phyloP scores from a whole-genome alignment of 2,329 filamentous ascomycete species.

The Aspergillus unguis region DNA sequence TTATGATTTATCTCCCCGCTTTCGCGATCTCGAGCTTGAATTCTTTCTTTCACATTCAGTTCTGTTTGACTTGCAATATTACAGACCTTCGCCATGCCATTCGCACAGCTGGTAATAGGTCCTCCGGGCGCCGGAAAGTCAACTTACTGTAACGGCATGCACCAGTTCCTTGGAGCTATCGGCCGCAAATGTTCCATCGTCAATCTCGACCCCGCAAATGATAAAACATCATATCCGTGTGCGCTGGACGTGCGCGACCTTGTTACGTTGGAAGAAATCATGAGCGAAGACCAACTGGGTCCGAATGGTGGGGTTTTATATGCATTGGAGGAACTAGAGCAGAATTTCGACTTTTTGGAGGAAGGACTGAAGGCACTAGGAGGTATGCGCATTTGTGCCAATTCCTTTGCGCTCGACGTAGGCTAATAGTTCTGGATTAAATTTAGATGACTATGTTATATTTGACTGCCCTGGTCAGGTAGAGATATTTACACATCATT shows the following conservation, averaged over 20 bases:
- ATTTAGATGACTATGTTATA: slow-evolving; percentile 76
- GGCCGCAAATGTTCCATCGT: slow-evolving; percentile 91
- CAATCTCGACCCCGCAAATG: slow-evolving; percentile 96
- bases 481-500: slow-evolving; percentile 94
- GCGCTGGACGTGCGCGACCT: slow-evolving; percentile 87
- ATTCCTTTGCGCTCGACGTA: background rate
- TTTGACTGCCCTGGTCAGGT: slow-evolving; percentile 98
- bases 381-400: slow-evolving; percentile 40
- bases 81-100: slow-evolving; percentile 46
- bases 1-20: slow-evolving; percentile 22
- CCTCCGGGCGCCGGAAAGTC: slow-evolving; percentile 94
- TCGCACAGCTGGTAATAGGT: slow-evolving; percentile 82
- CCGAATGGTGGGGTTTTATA: slow-evolving; percentile 92
- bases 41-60: background rate
- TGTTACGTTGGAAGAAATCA: slow-evolving; percentile 89
- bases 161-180: slow-evolving; percentile 95
- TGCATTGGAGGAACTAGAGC: slow-evolving; percentile 89
- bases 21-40: slow-evolving; percentile 8
- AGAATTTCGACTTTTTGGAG: slow-evolving; percentile 91
- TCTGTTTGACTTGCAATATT: background rate
- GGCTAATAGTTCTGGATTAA: slow-evolving; percentile 1
- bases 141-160: slow-evolving; percentile 98
- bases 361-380: slow-evolving; percentile 72
- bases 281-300: slow-evolving; percentile 84
- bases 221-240: slow-evolving; percentile 81